phyloP scores from a whole-genome alignment of 78 protist genomes.

The Dictyostelium intermedium region DNA sequence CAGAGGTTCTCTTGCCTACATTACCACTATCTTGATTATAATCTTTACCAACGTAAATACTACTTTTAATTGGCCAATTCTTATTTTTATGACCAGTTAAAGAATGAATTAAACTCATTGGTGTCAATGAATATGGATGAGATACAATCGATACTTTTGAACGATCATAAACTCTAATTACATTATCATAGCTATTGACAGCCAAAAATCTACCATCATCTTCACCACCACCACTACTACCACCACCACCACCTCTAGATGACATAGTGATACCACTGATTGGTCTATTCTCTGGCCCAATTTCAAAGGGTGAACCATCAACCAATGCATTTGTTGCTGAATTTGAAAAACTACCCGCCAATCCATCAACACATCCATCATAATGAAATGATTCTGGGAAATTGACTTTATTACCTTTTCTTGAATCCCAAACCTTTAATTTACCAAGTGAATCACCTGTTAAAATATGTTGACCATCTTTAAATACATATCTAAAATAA shows the following conservation, averaged over 20 bases:
- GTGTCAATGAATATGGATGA: conserved; percentile 64
- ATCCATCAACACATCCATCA: conserved; percentile 65
- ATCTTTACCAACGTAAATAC: conserved; percentile 69
- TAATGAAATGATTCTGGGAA: conserved; percentile 59
- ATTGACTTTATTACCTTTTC: conserved; percentile 26
- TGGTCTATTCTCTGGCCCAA: conserved; percentile 54
- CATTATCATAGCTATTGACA: conserved; percentile 81
- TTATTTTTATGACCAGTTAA: conserved; percentile 76
- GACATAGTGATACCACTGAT: conserved; percentile 40
- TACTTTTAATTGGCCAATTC: conserved; percentile 84
- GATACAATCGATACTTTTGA: conserved; percentile 56
- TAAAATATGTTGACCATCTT: conserved; percentile 71
- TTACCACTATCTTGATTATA: neutral
- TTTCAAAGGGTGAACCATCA: conserved; percentile 38
- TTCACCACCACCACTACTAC: conserved; percentile 21
- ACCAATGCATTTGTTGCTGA: neutral
- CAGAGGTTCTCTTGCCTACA: neutral
- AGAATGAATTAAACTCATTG: conserved; percentile 62
- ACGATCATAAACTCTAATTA: conserved; percentile 80
- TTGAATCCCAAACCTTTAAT: conserved; percentile 79
- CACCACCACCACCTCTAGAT: neutral
- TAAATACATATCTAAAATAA: conserved; percentile 40
- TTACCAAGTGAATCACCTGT: conserved; percentile 81
- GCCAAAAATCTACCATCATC: conserved; percentile 85
- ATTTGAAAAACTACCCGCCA: neutral